These are phyloP conservation scores for Rhytidhysteron rufulum DNA, from an alignment of 2,329 filamentous ascomycete genomes.

Conservation along the genomic window DNA sequence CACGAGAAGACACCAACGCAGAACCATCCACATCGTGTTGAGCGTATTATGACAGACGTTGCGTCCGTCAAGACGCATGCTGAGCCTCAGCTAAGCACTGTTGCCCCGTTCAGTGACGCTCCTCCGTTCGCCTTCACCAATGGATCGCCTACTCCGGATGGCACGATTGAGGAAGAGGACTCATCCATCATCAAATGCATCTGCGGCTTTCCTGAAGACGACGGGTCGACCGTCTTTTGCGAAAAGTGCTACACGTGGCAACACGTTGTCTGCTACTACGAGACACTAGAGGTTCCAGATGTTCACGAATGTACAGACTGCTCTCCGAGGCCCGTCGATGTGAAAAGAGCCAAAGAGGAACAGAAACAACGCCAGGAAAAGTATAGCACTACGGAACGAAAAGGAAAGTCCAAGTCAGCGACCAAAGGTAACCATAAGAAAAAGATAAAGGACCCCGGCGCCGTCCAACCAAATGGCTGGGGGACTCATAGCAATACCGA, in stretches of 20 bases:
- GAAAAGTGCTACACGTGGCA: conserved; percentile 97
- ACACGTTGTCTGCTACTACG: conserved; percentile 96
- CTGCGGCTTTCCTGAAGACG: conserved; percentile 88
- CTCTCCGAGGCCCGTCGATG: conserved; percentile 71
- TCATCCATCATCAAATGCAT: conserved; percentile 98
- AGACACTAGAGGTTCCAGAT: conserved; percentile 63
- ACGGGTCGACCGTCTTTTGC: conserved; percentile 96
- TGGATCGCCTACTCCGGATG: conserved; percentile 32
- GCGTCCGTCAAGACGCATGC: conserved; percentile 39
- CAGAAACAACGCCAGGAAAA: conserved; percentile 60
- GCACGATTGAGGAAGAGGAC: conserved; percentile 62
- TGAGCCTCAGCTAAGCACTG: conserved; percentile 39
- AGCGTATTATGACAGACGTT: conserved; percentile 42
- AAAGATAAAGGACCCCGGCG: conserved; percentile 60
- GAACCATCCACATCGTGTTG: conserved; percentile 18
- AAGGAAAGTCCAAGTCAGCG: conserved; percentile 69
- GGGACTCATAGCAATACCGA: conserved; percentile 55
- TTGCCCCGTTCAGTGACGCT: conserved; percentile 25
- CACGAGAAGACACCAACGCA: conserved; percentile 21
- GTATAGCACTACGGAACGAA: conserved; percentile 54
- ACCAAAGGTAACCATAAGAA: conserved; percentile 89
- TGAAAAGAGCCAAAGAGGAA: conserved; percentile 69
- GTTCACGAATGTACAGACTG: conserved; percentile 89
- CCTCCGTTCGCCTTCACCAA: conserved; percentile 31
- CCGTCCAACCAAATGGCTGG: conserved; percentile 64